A percentile compares a stretch with the other conserved stretches of the same genome.
phyloP scores from a whole-genome alignment of 1,139 yeast genomes.

The Taphrina flavorubra region DNA sequence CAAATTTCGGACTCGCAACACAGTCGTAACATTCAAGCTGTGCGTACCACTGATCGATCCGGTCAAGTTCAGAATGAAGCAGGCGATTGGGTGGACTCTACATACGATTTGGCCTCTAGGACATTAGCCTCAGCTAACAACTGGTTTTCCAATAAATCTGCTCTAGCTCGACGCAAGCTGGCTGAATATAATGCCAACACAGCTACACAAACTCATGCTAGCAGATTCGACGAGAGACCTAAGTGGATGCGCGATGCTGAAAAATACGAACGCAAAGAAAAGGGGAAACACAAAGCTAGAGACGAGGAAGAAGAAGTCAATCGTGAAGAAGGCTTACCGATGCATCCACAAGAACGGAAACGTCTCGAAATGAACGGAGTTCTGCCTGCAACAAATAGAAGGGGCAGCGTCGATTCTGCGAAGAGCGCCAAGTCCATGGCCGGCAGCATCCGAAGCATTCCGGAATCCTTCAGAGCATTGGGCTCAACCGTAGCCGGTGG shows the following conservation, averaged over 20 bases:
- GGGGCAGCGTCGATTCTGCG: constrained; percentile 30
- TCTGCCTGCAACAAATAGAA: constrained; percentile 14
- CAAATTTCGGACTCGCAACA: not conserved
- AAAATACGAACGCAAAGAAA: constrained; percentile 31
- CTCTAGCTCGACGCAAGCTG: constrained; percentile 36
- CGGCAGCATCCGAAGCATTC: constrained; percentile 19
- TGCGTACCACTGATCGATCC: not conserved
- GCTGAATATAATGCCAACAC: constrained; percentile 33
- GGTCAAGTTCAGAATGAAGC: constrained; percentile 28
- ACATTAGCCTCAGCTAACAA: constrained; percentile 30
- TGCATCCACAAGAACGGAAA: constrained; percentile 38
- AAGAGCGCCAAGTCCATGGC: constrained; percentile 31
- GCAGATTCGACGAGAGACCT: constrained; percentile 34
- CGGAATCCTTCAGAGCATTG: constrained; percentile 16
- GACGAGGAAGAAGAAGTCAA: constrained; percentile 26
- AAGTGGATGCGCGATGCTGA: constrained; percentile 42
- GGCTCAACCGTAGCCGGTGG: constrained; percentile 6
- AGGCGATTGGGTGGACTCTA: constrained; percentile 39
- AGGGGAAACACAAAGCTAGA: constrained; percentile 32
- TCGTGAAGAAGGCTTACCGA: constrained; percentile 33
- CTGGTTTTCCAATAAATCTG: constrained; percentile 36
- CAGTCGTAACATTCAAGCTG: not conserved
- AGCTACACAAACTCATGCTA: constrained; percentile 15
- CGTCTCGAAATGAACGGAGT: constrained; percentile 34
- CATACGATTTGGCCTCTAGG: constrained; percentile 33